Base-by-base conservation (phyloP, 2,329 filamentous ascomycete genomes). In the Septoria linicola region DNA sequence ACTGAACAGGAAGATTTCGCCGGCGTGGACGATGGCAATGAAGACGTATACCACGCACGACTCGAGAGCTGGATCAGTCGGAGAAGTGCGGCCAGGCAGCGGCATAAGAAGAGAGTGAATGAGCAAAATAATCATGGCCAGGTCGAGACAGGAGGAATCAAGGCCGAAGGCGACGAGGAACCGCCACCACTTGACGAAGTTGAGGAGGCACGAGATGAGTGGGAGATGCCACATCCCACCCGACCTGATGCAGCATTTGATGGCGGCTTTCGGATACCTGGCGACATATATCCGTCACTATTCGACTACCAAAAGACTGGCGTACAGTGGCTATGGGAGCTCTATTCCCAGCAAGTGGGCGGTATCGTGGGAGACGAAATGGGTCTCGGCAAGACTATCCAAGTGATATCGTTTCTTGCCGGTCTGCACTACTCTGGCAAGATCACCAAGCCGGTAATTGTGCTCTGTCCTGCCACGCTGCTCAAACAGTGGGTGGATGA, bases 401-500 rank as follows among this genome's bases (percentile, higher is more conserved):
- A 88, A 64, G 78, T 83, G 39, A 88, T 88, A 43, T 84, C 89
- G 0, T 95, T 95, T 62, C 76, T 99, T 41, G 91, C 93, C 2
- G 89, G 89, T 2, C 74, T 99, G 7, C 93, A 99, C 67, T 91
- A 96, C 70, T 97, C 90, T 71, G 88, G 86, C 60, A 88, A 84
- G 63, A 80, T 97, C 17, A 81, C 80, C 17, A 89, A 89, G 53
- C 93, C 93, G 0, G 84, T 95, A 36, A 89, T 99, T 53, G 81
- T 99, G 6, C 90, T 99, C 3, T 91, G 90, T 43, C 93, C 93
- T 1, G 92, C 92, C 3, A 99, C 93, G 0, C 87, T 99, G 19
- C 85, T 99, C 73, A 87, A 89, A 55, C 93, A 99, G 68, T 99
- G 93, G 93, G 93, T 96, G 10, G 95, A 95, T 58, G 93, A 99